These are phyloP conservation scores for Termitomyces sp. DNA, from an alignment of 1,284 basidiomycete genomes.

Conservation along the genomic window DNA sequence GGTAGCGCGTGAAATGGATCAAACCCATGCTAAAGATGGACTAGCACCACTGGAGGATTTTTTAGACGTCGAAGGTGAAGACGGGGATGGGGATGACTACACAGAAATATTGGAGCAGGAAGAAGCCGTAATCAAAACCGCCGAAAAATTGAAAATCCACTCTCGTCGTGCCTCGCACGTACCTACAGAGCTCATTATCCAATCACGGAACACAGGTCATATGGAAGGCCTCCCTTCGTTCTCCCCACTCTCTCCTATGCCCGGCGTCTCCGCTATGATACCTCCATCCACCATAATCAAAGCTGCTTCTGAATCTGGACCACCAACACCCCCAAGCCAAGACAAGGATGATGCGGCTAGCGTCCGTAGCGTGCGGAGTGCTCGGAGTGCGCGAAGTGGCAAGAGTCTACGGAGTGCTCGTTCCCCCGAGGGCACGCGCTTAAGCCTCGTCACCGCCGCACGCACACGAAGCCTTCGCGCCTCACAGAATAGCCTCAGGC, in stretches of 20 bases:
- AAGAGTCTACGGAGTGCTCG: constrained; percentile 26
- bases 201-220: constrained; percentile 10
- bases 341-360: constrained; percentile 26
- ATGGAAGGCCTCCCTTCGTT: constrained; percentile 14
- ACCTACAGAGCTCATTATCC: constrained; percentile 13
- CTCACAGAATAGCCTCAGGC: constrained; percentile 53
- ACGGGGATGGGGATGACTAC: constrained; percentile 22
- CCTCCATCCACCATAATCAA: neutral
- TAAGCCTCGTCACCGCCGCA: constrained; percentile 50
- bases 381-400: constrained; percentile 26
- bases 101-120: constrained; percentile 7
- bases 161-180: constrained; percentile 22
- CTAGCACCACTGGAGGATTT: neutral
- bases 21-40: constrained; percentile 22
- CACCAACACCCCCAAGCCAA: constrained; percentile 2
- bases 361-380: constrained; percentile 29
- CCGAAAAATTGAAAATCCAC: constrained; percentile 34
- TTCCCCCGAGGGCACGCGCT: constrained; percentile 25
- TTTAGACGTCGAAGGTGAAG: constrained; percentile 13
- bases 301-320: neutral
- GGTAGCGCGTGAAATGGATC: constrained; percentile 65
- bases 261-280: constrained; percentile 8
- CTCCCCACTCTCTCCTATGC: constrained; percentile 16
- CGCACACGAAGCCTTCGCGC: constrained; percentile 51
- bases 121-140: constrained; percentile 37